Base-by-base conservation (phyloP, 768 basidiomycete species). In the Naganishia randhawae region DNA sequence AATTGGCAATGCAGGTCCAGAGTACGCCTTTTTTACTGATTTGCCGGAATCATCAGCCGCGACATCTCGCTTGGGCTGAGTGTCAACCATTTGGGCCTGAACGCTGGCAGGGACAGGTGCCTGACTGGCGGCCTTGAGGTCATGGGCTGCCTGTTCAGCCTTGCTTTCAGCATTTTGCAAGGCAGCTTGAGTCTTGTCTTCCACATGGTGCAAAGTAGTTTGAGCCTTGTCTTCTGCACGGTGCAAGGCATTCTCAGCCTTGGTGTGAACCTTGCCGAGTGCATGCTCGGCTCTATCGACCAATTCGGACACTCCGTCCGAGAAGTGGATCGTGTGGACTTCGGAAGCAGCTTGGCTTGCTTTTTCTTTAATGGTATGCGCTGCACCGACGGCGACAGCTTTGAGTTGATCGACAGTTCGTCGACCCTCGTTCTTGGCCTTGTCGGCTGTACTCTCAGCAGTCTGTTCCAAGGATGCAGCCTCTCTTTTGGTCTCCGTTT, bases 201-300 rank as follows among this genome's bases (percentile, higher is more conserved):
- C 66, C 41, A 39, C 66, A 29, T 45, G 57, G 41, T 33, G 17
- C 4, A 67, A 39, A 16, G 66, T 54, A 25, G 29, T 19, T 22
- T 51, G 52, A 8, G 53, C 53, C 65, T 66, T 66, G 37, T n/a
- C 35, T 39, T 62, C 45, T 19, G 57, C 45, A 32, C 29, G 19
- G 14, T n/a, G 33, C 17, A 57, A n/a, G 14, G 52, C 53, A 17
- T 29, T 41, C 19, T 73, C 72, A 10, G 73, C 71, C 17, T 77
- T 71, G 13, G 74, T 69, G 31, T 78, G 69, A 11, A 78, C 70
- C 19, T 77, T 76, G 13, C 73, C 68, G 55, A 92, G 78, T 0
- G 88, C 90, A 17, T 83, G 86, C 78, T 95, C 90, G 0, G 89
- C 90, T 74, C 87, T 84, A 45, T 81, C 80, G 2, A 89, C 84